Base-by-base conservation (phyloP, 441 rosid genomes). In the Gossypium schwendimanii region DNA sequence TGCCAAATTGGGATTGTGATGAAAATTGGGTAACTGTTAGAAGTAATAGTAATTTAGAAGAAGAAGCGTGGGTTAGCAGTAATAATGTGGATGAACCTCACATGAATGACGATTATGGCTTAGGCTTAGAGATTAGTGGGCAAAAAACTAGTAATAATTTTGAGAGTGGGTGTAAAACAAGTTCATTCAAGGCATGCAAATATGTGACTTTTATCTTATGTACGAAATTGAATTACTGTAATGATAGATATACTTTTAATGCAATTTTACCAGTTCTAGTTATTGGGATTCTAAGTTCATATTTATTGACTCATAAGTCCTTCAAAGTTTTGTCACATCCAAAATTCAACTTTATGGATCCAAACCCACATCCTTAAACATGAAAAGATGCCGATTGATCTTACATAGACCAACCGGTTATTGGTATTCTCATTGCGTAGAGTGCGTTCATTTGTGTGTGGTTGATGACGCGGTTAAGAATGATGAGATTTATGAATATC, bases 21-120 rank as follows among this genome's bases (percentile, higher is more conserved):
- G 88, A 69, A n/a, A 77, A 60, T 63, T 93, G 97, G 97, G 49
- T 83, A 33, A 83, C 87, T 0, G 91, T 91, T 47, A 86, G 97
- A 76, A 73, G 78, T 73, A 72, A 70, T 36, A 61, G 33, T 39
- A 18, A 6, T 53, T 17, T 26, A n/a, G 72, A 61, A 61, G 52
- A 18, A n/a, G 76, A 49, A 3, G 28, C 4, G n/a, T 26, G 1
- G 8, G 2, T 24, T 23, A 6, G 11, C 3, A 18, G 49, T 20
- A 20, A 18, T 18, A 33, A 11, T 61, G 71, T 9, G 2, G 58
- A 60, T 18, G 64, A 28, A 17, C n/a, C 50, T 55, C 57, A 28
- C 17, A 28, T 28, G 47, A 50, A 57, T 6, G 10, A 61, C 52
- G 81, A 79, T 69, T 21, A 23, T 68, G 26, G 20, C 23, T 36